A percentile compares a stretch with the other conserved stretches of the same genome.
phyloP scores from a whole-genome alignment of 257 asterid genomes.

The Rehmannia glutinosa region DNA sequence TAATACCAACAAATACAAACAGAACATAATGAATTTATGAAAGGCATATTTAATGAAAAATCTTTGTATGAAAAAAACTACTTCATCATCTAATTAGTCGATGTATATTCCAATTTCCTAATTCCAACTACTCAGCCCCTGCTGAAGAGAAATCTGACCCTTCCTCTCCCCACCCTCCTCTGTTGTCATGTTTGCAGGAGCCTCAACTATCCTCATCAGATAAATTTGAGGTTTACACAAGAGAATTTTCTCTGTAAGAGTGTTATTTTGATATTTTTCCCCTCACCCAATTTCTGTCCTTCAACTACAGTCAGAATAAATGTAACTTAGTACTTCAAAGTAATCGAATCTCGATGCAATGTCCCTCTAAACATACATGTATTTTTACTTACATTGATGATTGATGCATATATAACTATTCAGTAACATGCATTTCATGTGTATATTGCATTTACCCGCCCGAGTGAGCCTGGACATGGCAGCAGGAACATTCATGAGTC shows the following conservation, averaged over 20 bases:
- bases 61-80: too few species aligned
- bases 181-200: slow-evolving; percentile 34
- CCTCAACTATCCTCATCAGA: slow-evolving; percentile 51
- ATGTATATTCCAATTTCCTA: neutral
- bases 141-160: too few species aligned
- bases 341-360: neutral
- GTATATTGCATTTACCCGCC: neutral
- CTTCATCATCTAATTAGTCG: neutral
- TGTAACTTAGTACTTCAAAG: neutral
- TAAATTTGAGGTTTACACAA: slow-evolving; percentile 38
- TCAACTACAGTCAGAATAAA: slow-evolving; percentile 2
- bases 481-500: neutral
- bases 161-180: too few species aligned
- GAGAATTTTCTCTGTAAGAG: slow-evolving; percentile 24
- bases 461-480: neutral
- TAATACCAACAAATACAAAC: neutral
- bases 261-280: neutral
- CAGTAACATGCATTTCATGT: neutral
- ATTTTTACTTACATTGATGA: neutral
- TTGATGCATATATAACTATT: neutral
- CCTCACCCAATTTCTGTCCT: too few species aligned
- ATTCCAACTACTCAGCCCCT: too few species aligned
- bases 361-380: neutral
- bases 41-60: neutral
- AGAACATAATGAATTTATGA: neutral